Evolutionary conservation across 768 basidiomycete genomes (phyloP), one percentile per base, ranked within the genome.

Genomic region (Calocybe cyanea): DNA sequence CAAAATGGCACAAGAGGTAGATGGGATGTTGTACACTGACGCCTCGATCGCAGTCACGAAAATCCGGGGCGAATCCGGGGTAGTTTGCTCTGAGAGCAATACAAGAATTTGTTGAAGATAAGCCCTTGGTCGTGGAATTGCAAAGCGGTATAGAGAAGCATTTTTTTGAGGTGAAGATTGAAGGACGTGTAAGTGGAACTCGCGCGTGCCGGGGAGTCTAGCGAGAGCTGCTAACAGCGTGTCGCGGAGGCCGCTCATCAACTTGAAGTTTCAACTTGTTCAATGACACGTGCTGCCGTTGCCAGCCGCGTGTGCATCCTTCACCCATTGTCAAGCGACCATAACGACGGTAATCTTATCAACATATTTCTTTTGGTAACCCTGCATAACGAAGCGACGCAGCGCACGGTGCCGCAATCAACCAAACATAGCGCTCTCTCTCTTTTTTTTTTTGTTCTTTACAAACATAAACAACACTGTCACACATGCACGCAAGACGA

Each of bases 11-110:
- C 78, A 77, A 2, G 73, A 71, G 1, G 88, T 85, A 3, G 77
- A 53, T 2, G 90, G 86, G 40, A 94, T 59, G 38, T 78, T 76
- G 72, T 91, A 94, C 20, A 93, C 63, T 31, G 65, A 74, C 0
- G 81, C 87, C 61, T 94, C 90, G 48, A 96, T 74, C n/a, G 79
- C 93, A 3, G 83, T 74, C 24, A 90, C 81, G 42, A 93, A 71
- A 1, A 89, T 71, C 18, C 77, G 75, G 3, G 76, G 73, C 0
- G 73, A 57, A 42, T 73, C 76, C 14, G 68, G 66, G 13, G 61
- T 60, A 2, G 71, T 34, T 55, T 85, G 77, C 54, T 91, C 81
- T 0, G 85, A 81, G 43, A 92, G 70, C 18, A 92, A 72, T 38
- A 93, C 63, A 52, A 94, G 75, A 23, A 92, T 68, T 50, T 94